These are phyloP conservation scores for Ophiosphaerella narmari DNA, from an alignment of 2,329 filamentous ascomycete species.

Conservation along the genomic window DNA sequence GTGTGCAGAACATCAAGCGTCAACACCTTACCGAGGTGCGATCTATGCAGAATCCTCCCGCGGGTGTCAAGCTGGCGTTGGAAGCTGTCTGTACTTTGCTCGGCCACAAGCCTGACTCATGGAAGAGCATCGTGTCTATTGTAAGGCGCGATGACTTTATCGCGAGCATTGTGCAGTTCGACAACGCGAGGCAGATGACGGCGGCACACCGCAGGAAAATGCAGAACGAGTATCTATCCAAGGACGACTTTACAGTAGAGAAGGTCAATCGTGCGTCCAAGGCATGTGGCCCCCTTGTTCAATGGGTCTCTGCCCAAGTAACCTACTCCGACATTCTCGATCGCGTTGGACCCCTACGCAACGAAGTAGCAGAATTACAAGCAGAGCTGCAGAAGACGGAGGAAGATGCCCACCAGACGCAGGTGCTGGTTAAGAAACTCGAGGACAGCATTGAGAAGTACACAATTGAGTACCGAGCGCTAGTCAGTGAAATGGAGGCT, in stretches of 20 bases:
- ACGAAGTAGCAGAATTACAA: slow-evolving; percentile 86
- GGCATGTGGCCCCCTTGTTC: slow-evolving; percentile 93
- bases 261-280: slow-evolving; percentile 95
- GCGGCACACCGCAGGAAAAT: slow-evolving; percentile 80
- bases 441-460: slow-evolving; percentile 92
- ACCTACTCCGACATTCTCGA: slow-evolving; percentile 98
- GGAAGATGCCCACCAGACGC: slow-evolving; percentile 88
- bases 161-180: slow-evolving; percentile 94
- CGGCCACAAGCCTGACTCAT: slow-evolving; percentile 85
- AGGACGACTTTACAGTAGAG: slow-evolving; percentile 95
- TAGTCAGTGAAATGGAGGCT: slow-evolving; percentile 95
- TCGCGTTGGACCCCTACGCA: slow-evolving; percentile 86
- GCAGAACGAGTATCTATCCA: slow-evolving; percentile 88
- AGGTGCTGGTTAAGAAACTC: slow-evolving; percentile 80
- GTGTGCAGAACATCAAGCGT: slow-evolving; percentile 97
- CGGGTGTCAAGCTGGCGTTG: slow-evolving; percentile 86
- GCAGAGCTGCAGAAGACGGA: slow-evolving; percentile 89
- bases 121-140: slow-evolving; percentile 88
- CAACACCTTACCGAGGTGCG: slow-evolving; percentile 97
- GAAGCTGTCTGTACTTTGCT: slow-evolving; percentile 96
- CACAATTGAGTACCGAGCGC: slow-evolving; percentile 91
- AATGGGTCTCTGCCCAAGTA: slow-evolving; percentile 96
- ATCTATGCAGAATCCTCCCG: slow-evolving; percentile 91
- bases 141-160: slow-evolving; percentile 96
- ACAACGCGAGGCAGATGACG: slow-evolving; percentile 96